Conservation (phyloP, 2,329 filamentous ascomycete genomes). For the Trichoderma simmonsii region DNA sequence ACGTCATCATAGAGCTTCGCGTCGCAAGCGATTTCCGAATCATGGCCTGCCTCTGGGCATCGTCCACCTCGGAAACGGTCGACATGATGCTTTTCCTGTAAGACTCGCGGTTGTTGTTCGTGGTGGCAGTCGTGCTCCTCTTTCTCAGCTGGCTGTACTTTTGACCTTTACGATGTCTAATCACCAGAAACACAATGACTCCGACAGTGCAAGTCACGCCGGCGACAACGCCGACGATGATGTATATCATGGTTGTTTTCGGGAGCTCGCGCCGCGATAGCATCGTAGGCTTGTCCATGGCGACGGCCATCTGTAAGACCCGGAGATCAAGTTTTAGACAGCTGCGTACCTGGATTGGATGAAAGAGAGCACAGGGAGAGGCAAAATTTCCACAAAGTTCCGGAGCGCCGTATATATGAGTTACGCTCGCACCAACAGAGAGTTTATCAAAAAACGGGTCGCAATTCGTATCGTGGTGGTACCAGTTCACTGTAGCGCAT, state of each 20-base stretch:
- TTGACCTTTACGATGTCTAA: background rate
- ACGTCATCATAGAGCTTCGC: slow-evolving; percentile 1
- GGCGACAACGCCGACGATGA: slow-evolving; percentile 11
- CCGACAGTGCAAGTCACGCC: background rate
- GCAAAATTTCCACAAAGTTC: background rate
- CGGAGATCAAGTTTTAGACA: background rate
- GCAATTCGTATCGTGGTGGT: background rate
- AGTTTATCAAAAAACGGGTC: background rate
- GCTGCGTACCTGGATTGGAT: background rate
- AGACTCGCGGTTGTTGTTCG: background rate
- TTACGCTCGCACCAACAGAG: background rate
- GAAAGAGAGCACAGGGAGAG: background rate
- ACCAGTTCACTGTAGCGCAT: background rate
- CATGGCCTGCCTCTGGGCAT: slow-evolving; percentile 14
- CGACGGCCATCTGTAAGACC: background rate
- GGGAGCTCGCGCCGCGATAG: background rate
- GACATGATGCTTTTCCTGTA: slow-evolving; percentile 14
- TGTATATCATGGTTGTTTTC: slow-evolving; percentile 1
- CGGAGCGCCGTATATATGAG: background rate
- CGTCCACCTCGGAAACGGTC: slow-evolving; percentile 9
- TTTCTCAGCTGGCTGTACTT: slow-evolving; percentile 1
- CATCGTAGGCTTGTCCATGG: background rate
- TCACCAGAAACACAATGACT: background rate
- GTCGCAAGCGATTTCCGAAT: slow-evolving; percentile 17
- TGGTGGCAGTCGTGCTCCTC: background rate